Evolutionary conservation across 1,284 basidiomycete genomes (phyloP), one percentile per base, ranked within the genome.

Genomic region (Ustilago hordei): DNA sequence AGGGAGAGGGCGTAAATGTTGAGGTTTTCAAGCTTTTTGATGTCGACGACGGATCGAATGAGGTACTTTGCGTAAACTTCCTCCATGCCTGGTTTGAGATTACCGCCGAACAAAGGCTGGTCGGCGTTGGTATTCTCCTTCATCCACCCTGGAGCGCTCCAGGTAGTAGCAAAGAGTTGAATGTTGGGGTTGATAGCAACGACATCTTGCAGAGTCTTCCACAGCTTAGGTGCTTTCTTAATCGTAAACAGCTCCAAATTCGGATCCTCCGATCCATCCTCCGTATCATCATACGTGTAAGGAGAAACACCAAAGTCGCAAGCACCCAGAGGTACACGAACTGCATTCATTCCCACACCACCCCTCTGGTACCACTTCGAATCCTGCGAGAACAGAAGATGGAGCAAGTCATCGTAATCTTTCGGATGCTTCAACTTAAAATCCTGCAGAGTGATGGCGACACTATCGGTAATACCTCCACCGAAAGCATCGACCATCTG

Each of bases 81-180:
- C 38, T 82, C 71, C 63, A 70, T 78, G 12, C 75, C 64, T 4
- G 52, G 8, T 38, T 79, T 68, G 19, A 81, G 55, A 13, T 58
- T 31, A 8, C 80, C 80, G 3, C 79, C 77, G 45, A 73, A 75
- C 28, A 80, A 52, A 43, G 65, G 60, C 53, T 74, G 65, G 11
- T 61, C 60, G 2, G 55, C 38, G 45, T 71, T 59, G n/a, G 63
- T 38, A 56, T 55, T 55, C 34, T 65, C 62, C 71, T 82, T 82
- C 79, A 81, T 80, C 80, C 80, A 82, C 6, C 73, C 79, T 1
- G 80, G 80, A n/a, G 74, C 67, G 12, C 54, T 60, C 80, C 80
- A 82, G 2, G 80, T 57, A 8, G 79, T 69, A 7, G 59, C 54
- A 32, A 70, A 54, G 55, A 75, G 60, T 57, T 81, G 72, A 52